Conservation (phyloP, 352 stramenopile species). For the Phytophthora parvispora region DNA sequence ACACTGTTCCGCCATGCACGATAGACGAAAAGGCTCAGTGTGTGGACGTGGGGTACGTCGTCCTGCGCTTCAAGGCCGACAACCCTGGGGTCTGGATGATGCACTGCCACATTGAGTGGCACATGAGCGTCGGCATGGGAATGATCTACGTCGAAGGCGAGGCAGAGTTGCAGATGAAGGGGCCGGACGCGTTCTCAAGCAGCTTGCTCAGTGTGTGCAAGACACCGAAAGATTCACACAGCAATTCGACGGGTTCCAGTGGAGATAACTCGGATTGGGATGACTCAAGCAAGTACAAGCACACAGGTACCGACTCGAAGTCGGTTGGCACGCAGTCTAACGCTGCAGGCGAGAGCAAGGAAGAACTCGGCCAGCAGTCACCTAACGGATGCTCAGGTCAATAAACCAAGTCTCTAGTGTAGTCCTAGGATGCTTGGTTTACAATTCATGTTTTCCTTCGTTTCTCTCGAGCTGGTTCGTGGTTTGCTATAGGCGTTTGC, state of each 20-base stretch:
- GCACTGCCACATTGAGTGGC: constrained; percentile 41
- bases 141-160: constrained; percentile 20
- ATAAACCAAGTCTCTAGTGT: no score
- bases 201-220: constrained; percentile 10
- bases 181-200: neutral
- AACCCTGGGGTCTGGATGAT: constrained; percentile 35
- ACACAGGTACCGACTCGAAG: no score
- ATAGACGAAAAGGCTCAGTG: constrained; percentile 4
- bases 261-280: no score
- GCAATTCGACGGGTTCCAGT: neutral
- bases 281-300: no score
- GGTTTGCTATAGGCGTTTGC: neutral
- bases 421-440: no score
- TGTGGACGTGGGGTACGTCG: constrained; percentile 19
- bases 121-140: constrained; percentile 23
- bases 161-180: constrained; percentile 1
- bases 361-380: no score
- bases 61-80: constrained; percentile 34
- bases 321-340: no score
- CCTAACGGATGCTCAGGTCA: no score
- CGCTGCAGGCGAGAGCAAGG: no score
- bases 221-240: no score
- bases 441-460: no score
- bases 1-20: constrained; percentile 19
- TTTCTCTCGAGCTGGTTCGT: no score